Evolutionary conservation across 805 yeast genomes (phyloP), one percentile per base, ranked within the genome.

Genomic region (Candida sonorensis): DNA sequence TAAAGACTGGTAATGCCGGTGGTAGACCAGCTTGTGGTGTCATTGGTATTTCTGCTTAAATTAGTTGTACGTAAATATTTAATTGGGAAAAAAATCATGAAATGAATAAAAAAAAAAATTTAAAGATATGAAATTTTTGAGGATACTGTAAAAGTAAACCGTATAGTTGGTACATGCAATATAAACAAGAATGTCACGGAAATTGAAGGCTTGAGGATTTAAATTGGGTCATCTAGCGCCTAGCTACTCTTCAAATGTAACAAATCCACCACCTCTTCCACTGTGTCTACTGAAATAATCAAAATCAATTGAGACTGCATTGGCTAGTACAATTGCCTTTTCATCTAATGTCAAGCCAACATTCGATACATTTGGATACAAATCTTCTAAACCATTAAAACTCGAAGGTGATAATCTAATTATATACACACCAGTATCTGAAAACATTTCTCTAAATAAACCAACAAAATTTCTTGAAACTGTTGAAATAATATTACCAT

Each of bases 11-110:
- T 70, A 86, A 88, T 58, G 97, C 97, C 40, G 97, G 97, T 62
- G 88, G 81, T 48, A 87, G 97, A 78, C 84, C 92, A 50, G 97
- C 97, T 44, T 88, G 97, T 70, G 97, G 97, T 70, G 96, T 88
- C 56, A 87, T 88, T 69, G 97, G 97, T 45, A 51, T 80, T 43
- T 47, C 85, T 31, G 59, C 71, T 48, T 68, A 59, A 55, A 31
- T 40, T 29, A n/a, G 19, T 16, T 14, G 13, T 8, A 5, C 13
- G 10, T 8, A 8, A 8, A 19, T 10, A 19, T 19, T 19, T 19
- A 19, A 7, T 19, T 8, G 10, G 10, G 21, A 19, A 19, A 26
- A 12, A 26, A 16, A 26, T 8, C 8, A 19, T 8, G 21, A 19
- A 19, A 19, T 8, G 10, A 10, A 19, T 8, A 19, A 19, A 19